Evolutionary conservation across 257 asterid genomes (phyloP), one percentile per base, ranked within the genome.

Genomic region (Solanum medicagineum): DNA sequence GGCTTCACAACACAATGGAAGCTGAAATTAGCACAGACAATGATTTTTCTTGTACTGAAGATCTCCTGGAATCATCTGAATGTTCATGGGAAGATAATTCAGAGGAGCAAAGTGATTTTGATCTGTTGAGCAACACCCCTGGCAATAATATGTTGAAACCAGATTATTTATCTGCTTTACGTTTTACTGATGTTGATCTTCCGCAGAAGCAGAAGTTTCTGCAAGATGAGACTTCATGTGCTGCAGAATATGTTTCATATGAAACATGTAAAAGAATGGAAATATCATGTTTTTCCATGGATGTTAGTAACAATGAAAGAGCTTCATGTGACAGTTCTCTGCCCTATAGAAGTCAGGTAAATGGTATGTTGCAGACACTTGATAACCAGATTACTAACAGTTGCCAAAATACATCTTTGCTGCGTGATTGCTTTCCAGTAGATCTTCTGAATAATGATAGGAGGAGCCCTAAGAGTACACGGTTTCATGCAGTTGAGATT

Each of bases 81-180:
- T 90, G 90, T 87, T 91, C 98, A 75, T 96, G 94, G 83, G 81
- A 90, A 73, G 91, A 89, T 56, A 86, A 92, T 87, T 88, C 85
- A 40, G 94, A 92, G 77, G 98, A 90, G 89, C 89, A 87, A 88
- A 88, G 86, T 44, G 94, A 90, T 82, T 85, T 87, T 85, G 94
- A 89, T 81, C 90, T 84, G 69, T 86, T 70, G 86, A 69, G 53
- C 80, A 73, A 59, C 13, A 24, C 79, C 56, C 81, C 91, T 80
- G 84, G 74, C 62, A 65, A 62, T 83, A 85, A 53, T 84, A 54
- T 65, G 70, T 55, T 85, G 79, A 90, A 90, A 81, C 91, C 89
- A 74, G 89, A 88, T 87, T 95, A 90, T 87, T 88, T 95, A 75
- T 92, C 96, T 85, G 95, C 95, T 87, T 89, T 96, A 86, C 91